phyloP scores from a whole-genome alignment of 2,329 filamentous ascomycete species.

The Aureobasidium sp. region DNA sequence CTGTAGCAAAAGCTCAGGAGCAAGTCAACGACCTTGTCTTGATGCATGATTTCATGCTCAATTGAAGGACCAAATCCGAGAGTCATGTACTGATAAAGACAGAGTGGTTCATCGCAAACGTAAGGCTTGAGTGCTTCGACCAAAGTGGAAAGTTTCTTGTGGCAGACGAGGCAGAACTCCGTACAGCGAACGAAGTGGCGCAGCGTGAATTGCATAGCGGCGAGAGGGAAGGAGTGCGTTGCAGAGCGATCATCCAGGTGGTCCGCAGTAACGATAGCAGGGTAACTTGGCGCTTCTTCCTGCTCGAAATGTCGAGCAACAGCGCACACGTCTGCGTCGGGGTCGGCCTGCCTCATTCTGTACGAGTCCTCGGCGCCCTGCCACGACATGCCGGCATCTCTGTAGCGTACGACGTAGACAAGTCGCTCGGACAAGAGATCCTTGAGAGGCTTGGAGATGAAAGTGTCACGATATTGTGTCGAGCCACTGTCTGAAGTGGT shows the following conservation, averaged over 20 bases:
- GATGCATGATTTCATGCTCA: slow-evolving; percentile 72
- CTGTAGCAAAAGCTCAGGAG: slow-evolving; percentile 73
- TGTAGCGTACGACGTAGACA: slow-evolving; percentile 48
- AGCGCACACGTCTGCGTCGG: slow-evolving; percentile 21
- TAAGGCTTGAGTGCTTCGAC: slow-evolving; percentile 65
- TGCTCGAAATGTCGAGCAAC: slow-evolving; percentile 34
- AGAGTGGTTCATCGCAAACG: slow-evolving; percentile 68
- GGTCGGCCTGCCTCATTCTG: slow-evolving; percentile 37
- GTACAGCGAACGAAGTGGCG: slow-evolving; percentile 73
- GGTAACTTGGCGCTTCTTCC: slow-evolving; percentile 30
- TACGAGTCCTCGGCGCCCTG: slow-evolving; percentile 55
- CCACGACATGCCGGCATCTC: slow-evolving; percentile 54
- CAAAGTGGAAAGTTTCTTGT: slow-evolving; percentile 55
- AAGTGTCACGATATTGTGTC: slow-evolving; percentile 46
- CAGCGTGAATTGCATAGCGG: slow-evolving; percentile 66
- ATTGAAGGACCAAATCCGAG: slow-evolving; percentile 79
- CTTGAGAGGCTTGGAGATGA: slow-evolving; percentile 65
- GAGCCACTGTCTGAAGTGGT: slow-evolving; percentile 8
- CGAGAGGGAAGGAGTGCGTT: slow-evolving; percentile 45
- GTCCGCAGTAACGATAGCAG: slow-evolving; percentile 42
- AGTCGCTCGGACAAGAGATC: slow-evolving; percentile 60
- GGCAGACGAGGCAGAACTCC: slow-evolving; percentile 81
- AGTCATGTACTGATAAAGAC: slow-evolving; percentile 79
- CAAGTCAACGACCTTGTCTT: slow-evolving; percentile 77
- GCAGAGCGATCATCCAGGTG: slow-evolving; percentile 29